Evolutionary conservation across 805 yeast genomes (phyloP).

Genomic region (Zygosaccharomyces gambellarensis): DNA sequence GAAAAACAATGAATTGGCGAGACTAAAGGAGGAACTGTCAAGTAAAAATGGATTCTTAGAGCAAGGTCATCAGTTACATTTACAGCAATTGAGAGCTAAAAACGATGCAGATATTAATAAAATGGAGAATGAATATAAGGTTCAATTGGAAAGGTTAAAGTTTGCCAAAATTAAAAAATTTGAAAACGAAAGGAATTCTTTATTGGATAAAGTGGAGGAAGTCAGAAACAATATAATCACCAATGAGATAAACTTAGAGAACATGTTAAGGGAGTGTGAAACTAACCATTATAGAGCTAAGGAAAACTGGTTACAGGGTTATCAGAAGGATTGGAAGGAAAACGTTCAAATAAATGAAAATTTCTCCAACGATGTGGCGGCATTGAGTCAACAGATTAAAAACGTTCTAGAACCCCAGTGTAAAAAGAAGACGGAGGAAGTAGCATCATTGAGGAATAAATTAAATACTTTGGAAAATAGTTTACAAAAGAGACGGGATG

Average conservation of each 20-base stretch:
- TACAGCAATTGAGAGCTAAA: constrained; percentile 33
- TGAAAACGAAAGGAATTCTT: constrained; percentile 29
- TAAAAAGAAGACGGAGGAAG: constrained; percentile 8
- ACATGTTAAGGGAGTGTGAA: constrained; percentile 19
- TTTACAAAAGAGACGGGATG: constrained; percentile 23
- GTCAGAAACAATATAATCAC: constrained; percentile 24
- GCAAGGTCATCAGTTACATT: constrained; percentile 34
- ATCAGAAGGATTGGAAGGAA: constrained; percentile 29
- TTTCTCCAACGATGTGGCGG: constrained; percentile 25
- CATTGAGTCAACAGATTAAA: constrained; percentile 14
- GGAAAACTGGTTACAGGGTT: constrained; percentile 26
- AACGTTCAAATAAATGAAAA: constrained; percentile 29
- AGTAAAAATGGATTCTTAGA: constrained; percentile 24
- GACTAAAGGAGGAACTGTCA: constrained; percentile 28
- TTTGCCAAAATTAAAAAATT: constrained; percentile 33
- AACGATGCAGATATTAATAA: constrained; percentile 38
- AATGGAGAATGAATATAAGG: constrained; percentile 32
- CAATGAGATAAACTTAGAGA: constrained; percentile 18
- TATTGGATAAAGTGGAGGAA: constrained; percentile 31
- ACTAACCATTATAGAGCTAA: constrained; percentile 16
- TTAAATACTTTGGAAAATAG: constrained; percentile 21
- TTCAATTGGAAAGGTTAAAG: constrained; percentile 39
- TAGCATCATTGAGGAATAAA: constrained; percentile 12
- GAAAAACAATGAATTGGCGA: constrained; percentile 32
- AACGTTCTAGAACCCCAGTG: constrained; percentile 14